Conservation (phyloP, 2,329 filamentous ascomycete genomes). For the Fusarium multiceps region DNA sequence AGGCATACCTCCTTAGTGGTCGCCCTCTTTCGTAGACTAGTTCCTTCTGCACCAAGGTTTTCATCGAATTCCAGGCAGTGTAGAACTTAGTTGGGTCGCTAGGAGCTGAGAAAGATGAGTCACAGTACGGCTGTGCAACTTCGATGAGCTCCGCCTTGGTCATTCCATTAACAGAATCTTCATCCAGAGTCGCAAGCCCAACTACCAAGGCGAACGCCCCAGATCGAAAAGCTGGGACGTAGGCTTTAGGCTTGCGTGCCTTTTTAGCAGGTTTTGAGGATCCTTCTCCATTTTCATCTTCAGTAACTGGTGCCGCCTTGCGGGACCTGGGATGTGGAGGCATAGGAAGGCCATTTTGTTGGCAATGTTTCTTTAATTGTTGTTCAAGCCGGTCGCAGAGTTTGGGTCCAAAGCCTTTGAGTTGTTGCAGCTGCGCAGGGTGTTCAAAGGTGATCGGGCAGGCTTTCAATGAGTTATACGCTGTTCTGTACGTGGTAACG, state of each 20-base stretch:
- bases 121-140: conserved; percentile 76
- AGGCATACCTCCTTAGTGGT: conserved; percentile 73
- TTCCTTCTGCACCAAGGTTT: conserved; percentile 77
- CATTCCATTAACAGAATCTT: conserved; percentile 65
- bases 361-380: conserved; percentile 69
- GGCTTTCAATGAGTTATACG: conserved; percentile 79
- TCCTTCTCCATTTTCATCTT: conserved; percentile 50
- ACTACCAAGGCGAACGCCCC: conserved; percentile 79
- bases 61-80: conserved; percentile 87
- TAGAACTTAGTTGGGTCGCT: conserved; percentile 76
- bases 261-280: conserved; percentile 65
- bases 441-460: conserved; percentile 78
- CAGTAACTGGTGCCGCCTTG: conserved; percentile 50
- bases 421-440: conserved; percentile 76
- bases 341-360: conserved; percentile 74
- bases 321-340: conserved; percentile 66
- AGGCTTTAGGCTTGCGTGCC: conserved; percentile 69
- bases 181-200: conserved; percentile 70
- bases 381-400: conserved; percentile 76
- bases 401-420: conserved; percentile 80
- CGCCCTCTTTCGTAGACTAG: conserved; percentile 77
- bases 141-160: conserved; percentile 76
- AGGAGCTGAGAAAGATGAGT: conserved; percentile 77
- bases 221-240: conserved; percentile 78
- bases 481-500: conserved; percentile 76